Evolutionary conservation across 176 grass and related monocot species (phyloP).

Genomic region (Zea luxurians): DNA sequence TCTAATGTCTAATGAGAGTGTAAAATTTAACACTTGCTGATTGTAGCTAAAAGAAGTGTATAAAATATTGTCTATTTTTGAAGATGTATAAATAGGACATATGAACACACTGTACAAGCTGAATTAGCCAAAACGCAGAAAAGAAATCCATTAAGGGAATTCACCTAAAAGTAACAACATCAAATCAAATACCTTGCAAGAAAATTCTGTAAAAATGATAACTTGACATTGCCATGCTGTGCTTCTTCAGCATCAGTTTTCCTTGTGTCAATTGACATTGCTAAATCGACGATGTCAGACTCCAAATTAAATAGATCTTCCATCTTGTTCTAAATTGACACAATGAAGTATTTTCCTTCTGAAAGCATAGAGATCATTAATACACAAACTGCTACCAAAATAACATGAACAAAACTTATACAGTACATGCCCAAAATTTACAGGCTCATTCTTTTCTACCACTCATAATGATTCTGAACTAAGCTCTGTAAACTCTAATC

Average conservation of each 20-base stretch:
- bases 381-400: background rate
- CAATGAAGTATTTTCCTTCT: slow-evolving; percentile 44
- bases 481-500: background rate
- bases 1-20: too few relatives aligned
- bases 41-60: too few relatives aligned
- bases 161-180: too few relatives aligned
- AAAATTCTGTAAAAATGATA: background rate
- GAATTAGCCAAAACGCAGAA: too few relatives aligned
- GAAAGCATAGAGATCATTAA: background rate
- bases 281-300: slow-evolving; percentile 41
- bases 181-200: too few relatives aligned
- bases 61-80: too few relatives aligned
- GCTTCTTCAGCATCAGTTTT: slow-evolving; percentile 26
- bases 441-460: background rate
- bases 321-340: slow-evolving; percentile 46
- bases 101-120: too few relatives aligned
- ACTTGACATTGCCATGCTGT: background rate
- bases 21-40: too few relatives aligned
- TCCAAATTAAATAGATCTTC: slow-evolving; percentile 49
- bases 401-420: background rate
- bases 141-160: too few relatives aligned
- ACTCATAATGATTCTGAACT: background rate
- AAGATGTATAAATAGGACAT: too few relatives aligned
- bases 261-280: slow-evolving; percentile 25
- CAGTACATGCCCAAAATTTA: background rate